Base-by-base conservation (phyloP, 2,329 filamentous ascomycete species). In the Aspergillus phoenicis region DNA sequence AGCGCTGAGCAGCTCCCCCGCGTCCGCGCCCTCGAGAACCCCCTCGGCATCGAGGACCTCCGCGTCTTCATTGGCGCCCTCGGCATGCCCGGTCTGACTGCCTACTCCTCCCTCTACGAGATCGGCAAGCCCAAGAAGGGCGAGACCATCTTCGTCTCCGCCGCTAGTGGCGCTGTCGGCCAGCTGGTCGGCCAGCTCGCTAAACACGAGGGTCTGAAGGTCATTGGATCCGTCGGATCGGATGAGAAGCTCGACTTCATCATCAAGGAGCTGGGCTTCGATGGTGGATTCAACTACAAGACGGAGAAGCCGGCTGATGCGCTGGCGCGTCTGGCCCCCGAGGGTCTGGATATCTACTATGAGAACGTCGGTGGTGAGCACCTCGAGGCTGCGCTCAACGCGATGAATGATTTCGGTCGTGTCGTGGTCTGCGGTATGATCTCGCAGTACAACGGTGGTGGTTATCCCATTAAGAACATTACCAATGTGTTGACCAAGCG, bases 221-320 rank as follows among this genome's bases (percentile, higher is more conserved):
- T 96, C 43, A 89, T 96, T 64, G 92, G 91, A 17, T 91, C 87
- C 55, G 91, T 92, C 10, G 91, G 92, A 2, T 87, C 87, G 17
- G 89, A 93, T 70, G 88, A 90, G 71, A 96, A 96, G 81, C 82
- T 93, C 24, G 85, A 90, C 20, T 95, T 87, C 75, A 89, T 92
- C 73, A 80, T 75, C 59, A 86, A 89, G 58, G 87, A 90, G 52
- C 83, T 93, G 36, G 82, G 83, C 26, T 93, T 92, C 72, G 88
- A 92, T 70, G 84, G 76, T 15, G 91, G 88, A 8, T 95, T 94
- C 69, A 95, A 96, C 82, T 96, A 96, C 83, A 94, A 95, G 84
- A 93, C 86, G 67, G 91, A 95, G 80, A 85, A 84, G 67, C 84
- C 91, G 0, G 72, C 77, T 0, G 88, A 89, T 10, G 91, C 90